Evolutionary conservation across 371 early-diverging fungal species (phyloP), one percentile per base, ranked within the genome.

Genomic region (Mucor plumbeus): DNA sequence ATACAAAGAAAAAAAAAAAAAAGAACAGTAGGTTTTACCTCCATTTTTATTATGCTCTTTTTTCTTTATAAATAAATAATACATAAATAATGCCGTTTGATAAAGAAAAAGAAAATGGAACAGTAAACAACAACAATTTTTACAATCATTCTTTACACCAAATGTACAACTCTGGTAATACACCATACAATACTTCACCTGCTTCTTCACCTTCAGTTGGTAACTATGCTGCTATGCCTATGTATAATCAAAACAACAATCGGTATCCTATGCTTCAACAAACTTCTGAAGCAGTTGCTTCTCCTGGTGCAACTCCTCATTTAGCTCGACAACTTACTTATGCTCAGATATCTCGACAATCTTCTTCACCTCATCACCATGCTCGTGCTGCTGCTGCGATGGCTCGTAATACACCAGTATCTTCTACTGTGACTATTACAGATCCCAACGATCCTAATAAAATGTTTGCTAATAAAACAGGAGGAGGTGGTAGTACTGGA

Each of bases 321-420:
- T 86, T 90, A 63, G 92, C 92, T 76, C 87, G 89, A 59, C 93
- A 92, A 72, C 48, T 92, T 19, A 86, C 86, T 8, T 87, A 87
- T 71, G 90, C 90, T 11, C 90, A 90, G 62, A 65, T 86, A 44
- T 92, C 93, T 44, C 88, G 95, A 53, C 90, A 91, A 54, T 85
- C 93, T 5, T 81, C 91, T 19, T 84, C 93, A 4, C 94, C 96
- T 35, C 97, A 97, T 74, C 93, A 94, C 72, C 93, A 94, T 69
- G 94, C 95, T 41, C 88, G 95, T 44, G 85, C 94, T 8, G 94
- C 95, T 0, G 89, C 90, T 34, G 88, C 81, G n/a, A 82, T 82
- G 77, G 86, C 75, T 61, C 83, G 72, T 19, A 85, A 70, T 58
- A 70, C 79, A 34, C 75, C 82, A 31, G 59, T 82, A 21, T 74